Evolutionary conservation across 139 green algal genomes (phyloP).

Genomic region (Eudorina sp.): DNA sequence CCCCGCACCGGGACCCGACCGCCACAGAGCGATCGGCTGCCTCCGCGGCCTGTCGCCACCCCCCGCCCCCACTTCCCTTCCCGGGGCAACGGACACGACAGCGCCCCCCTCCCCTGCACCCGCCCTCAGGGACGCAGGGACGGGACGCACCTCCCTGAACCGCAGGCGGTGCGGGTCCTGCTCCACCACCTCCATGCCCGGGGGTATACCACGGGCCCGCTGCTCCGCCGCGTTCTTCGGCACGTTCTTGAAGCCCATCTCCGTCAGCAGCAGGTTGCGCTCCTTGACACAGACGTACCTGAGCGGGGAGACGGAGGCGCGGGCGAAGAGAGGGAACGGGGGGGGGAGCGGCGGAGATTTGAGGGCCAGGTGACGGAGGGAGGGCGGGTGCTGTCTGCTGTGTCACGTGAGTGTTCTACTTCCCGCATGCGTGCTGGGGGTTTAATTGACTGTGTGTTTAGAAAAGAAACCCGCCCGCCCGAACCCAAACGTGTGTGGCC

Average conservation of each 20-base stretch:
- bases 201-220: conserved; percentile 8
- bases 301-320: neutral
- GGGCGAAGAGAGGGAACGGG: neutral
- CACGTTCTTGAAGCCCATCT: conserved; percentile 50
- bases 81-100: too few relatives aligned
- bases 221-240: conserved; percentile 55
- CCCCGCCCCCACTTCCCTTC: too few relatives aligned
- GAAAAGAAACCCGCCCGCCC: too few relatives aligned
- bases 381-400: neutral
- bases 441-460: too few relatives aligned
- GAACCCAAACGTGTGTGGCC: too few relatives aligned
- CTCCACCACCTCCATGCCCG: conserved; percentile 21
- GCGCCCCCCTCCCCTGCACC: neutral
- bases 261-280: conserved; percentile 65
- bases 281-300: conserved; percentile 66
- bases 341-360: neutral
- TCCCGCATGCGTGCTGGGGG: too few relatives aligned
- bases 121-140: too few relatives aligned
- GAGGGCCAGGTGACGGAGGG: neutral
- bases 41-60: too few relatives aligned
- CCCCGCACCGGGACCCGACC: too few relatives aligned
- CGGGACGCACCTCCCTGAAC: conserved; percentile 51
- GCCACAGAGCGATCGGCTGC: too few relatives aligned
- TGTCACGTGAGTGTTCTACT: too few relatives aligned
- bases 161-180: conserved; percentile 43